Evolutionary conservation across 2,329 filamentous ascomycete genomes (phyloP).

Genomic region (Microcera coccophila): DNA sequence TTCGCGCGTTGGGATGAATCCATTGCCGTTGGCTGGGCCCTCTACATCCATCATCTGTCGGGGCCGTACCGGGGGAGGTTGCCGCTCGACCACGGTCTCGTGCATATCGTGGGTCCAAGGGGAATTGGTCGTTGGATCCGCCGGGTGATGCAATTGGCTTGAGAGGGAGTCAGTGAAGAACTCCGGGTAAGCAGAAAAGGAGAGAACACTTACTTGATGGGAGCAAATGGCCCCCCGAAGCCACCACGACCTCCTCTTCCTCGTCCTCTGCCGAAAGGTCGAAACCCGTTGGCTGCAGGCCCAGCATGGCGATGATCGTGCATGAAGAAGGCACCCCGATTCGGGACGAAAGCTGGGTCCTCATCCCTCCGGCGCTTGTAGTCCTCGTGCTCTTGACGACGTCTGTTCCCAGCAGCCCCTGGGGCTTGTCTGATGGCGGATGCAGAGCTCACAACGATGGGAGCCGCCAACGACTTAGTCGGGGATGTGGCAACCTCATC

Average conservation of each 20-base stretch:
- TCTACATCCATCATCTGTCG: slow-evolving; percentile 44
- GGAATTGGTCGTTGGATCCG: slow-evolving; percentile 64
- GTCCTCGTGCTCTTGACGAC: slow-evolving; percentile 83
- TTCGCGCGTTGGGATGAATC: slow-evolving; percentile 53
- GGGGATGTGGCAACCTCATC: slow-evolving; percentile 41
- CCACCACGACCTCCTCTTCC: slow-evolving; percentile 59
- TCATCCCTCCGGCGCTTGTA: slow-evolving; percentile 84
- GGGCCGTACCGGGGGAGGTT: slow-evolving; percentile 36
- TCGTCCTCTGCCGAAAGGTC: slow-evolving; percentile 64
- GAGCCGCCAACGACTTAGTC: slow-evolving; percentile 42
- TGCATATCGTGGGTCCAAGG: slow-evolving; percentile 96
- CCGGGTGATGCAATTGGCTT: slow-evolving; percentile 42
- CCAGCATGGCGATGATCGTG: slow-evolving; percentile 84
- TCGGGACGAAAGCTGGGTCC: slow-evolving; percentile 90
- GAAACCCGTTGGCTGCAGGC: slow-evolving; percentile 73
- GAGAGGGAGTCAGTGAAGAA: slow-evolving; percentile 24
- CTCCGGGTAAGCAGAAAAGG: slow-evolving; percentile 3
- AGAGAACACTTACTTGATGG: slow-evolving; percentile 56
- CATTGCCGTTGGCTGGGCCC: slow-evolving; percentile 52
- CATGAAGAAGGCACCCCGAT: slow-evolving; percentile 93
- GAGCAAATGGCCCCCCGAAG: slow-evolving; percentile 55
- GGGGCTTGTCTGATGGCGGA: slow-evolving; percentile 44
- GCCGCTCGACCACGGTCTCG: slow-evolving; percentile 57
- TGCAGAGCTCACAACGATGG: slow-evolving; percentile 53
- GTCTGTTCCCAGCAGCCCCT: slow-evolving; percentile 63